Base-by-base conservation (phyloP, 225 moss, liverwort and hornwort genomes). In the Polytrichum formosum region DNA sequence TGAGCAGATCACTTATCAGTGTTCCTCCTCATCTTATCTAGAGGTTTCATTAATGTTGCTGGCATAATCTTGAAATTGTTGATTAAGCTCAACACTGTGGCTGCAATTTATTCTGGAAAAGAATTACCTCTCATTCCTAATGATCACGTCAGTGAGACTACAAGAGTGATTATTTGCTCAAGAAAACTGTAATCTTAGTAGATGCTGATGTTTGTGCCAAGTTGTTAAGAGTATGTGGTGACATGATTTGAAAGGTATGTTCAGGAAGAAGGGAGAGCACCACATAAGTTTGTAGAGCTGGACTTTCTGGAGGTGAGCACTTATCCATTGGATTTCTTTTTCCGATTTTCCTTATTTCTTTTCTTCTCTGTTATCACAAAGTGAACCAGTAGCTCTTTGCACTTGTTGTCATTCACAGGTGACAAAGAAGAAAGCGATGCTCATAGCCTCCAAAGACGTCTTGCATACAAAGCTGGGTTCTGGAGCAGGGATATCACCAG, bases 231-330 rank as follows among this genome's bases (percentile, higher is more conserved):
- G 62, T 66, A 66, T 66, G 20, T 59, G 66, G 46, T 56, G 70
- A 55, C 22, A n/a, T 4, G 33, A 23, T 29, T 54, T 72, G 62
- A 28, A 66, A 21, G 56, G 72, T 55, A 61, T 79, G 63, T 81
- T 73, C 90, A 96, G 96, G 89, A 84, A 69, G 96, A 93, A 83
- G 93, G 84, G 74, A 62, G 66, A 75, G 85, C 82, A 26, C 91
- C 84, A 55, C 69, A 89, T 75, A 85, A 88, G 62, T 96, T 82
- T 62, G 91, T 96, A 68, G 96, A 96, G 88, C 56, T 93, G 72
- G 96, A 96, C 72, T 96, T 96, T 76, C 21, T 80, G 37, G 93
- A 93, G 96, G 96, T 96, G 81, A 31, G 72, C 13, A 46, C 46
- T 46, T 46, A 46, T 2, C 46, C 46, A 46, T 46, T 35, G 13